Evolutionary conservation across 176 grass and related monocot species (phyloP).

Genomic region (Triticum urartu): DNA sequence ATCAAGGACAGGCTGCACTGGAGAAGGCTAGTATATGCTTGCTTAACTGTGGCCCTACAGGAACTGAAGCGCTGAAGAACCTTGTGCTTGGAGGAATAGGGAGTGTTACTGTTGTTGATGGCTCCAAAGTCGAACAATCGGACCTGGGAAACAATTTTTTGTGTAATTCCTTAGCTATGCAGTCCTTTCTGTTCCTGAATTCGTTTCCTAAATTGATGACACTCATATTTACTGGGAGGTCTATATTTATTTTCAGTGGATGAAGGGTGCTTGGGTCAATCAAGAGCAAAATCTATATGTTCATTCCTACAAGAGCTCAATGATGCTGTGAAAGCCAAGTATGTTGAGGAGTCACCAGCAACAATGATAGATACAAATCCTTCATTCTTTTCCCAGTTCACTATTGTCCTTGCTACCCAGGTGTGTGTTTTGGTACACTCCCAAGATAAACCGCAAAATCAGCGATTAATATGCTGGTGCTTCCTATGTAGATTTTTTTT

Average conservation of each 20-base stretch:
- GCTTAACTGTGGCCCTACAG: constrained; percentile 84
- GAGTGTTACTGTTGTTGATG: constrained; percentile 88
- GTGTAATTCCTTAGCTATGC: constrained; percentile 30
- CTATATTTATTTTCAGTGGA: constrained; percentile 63
- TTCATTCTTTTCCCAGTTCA: constrained; percentile 79
- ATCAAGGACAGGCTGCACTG: constrained; percentile 86
- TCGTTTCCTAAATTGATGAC: not conserved
- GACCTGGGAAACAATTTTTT: constrained; percentile 97
- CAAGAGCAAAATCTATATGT: constrained; percentile 92
- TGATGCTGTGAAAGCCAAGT: constrained; percentile 94
- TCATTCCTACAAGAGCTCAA: constrained; percentile 92
- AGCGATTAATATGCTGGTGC: not conserved
- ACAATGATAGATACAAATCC: constrained; percentile 68
- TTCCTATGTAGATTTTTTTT: constrained; percentile 10
- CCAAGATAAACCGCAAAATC: not conserved
- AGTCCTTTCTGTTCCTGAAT: constrained; percentile 4
- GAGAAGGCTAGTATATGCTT: constrained; percentile 92
- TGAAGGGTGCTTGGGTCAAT: constrained; percentile 69
- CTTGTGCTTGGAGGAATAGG: constrained; percentile 88
- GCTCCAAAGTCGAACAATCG: constrained; percentile 67
- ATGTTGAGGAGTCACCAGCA: constrained; percentile 76
- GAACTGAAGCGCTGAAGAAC: constrained; percentile 86
- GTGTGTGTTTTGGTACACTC: constrained; percentile 25
- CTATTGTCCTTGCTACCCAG: constrained; percentile 83
- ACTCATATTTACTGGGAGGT: constrained; percentile 14